phyloP scores from a whole-genome alignment of 352 stramenopile genomes.

The Phytophthora litchii region DNA sequence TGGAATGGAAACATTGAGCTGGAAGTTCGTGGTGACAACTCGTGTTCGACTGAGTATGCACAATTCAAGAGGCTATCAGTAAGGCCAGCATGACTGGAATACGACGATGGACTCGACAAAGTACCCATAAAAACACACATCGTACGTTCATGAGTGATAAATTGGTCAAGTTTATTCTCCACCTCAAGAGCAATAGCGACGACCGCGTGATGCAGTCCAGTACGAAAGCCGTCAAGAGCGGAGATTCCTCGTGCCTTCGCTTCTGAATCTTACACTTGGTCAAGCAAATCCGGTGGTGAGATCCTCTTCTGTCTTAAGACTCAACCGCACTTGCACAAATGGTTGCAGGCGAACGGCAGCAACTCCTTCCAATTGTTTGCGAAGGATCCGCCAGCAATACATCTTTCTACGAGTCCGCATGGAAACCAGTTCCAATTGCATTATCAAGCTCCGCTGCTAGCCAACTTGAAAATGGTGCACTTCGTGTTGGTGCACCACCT shows the following conservation, averaged over 20 bases:
- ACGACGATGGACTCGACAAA: slow-evolving; percentile 48
- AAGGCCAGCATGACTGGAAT: slow-evolving; percentile 61
- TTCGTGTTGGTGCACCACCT: slow-evolving; percentile 40
- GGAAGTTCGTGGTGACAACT: slow-evolving; percentile 56
- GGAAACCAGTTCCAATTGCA: slow-evolving; percentile 13
- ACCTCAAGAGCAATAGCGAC: too few species aligned
- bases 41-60: slow-evolving; percentile 43
- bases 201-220: too few species aligned
- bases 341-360: slow-evolving; percentile 22
- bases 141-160: too few species aligned
- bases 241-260: too few species aligned
- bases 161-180: too few species aligned
- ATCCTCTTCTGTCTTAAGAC: neutral
- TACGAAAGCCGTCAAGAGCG: too few species aligned
- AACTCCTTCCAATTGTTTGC: slow-evolving; percentile 18
- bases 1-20: slow-evolving; percentile 47
- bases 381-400: slow-evolving; percentile 1
- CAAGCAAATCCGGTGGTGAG: slow-evolving; percentile 17
- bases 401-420: slow-evolving; percentile 5
- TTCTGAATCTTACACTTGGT: too few species aligned
- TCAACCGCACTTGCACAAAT: slow-evolving; percentile 16
- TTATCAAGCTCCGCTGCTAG: neutral
- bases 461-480: slow-evolving; percentile 32
- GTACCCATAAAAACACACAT: slow-evolving; percentile 41
- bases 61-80: slow-evolving; percentile 48